A percentile compares a stretch with the other conserved stretches of the same genome.
phyloP scores from a whole-genome alignment of 2,329 filamentous ascomycete species.

The Thelonectria rubi region DNA sequence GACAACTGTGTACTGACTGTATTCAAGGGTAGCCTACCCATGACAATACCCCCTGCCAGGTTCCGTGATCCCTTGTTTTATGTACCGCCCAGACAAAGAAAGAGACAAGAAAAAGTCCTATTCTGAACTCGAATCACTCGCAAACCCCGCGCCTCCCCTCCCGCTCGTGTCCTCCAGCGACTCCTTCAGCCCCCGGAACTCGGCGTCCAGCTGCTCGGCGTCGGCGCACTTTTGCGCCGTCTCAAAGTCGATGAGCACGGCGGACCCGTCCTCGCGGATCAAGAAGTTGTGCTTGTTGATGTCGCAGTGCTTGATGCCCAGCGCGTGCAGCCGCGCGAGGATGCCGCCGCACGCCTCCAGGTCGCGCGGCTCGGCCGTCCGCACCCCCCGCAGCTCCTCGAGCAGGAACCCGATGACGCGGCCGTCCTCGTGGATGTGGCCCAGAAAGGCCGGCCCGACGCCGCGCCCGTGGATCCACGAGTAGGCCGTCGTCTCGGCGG shows the following conservation, averaged over 20 bases:
- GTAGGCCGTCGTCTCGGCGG: conserved; percentile 45
- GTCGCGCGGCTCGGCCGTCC: conserved; percentile 42
- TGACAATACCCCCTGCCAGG: not conserved
- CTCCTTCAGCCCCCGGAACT: conserved; percentile 36
- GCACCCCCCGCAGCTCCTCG: conserved; percentile 37
- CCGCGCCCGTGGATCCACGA: conserved; percentile 42
- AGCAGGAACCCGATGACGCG: conserved; percentile 44
- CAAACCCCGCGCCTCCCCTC: conserved; percentile 38
- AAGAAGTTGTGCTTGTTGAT: conserved; percentile 50
- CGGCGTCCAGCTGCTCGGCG: conserved; percentile 34
- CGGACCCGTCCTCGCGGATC: conserved; percentile 37
- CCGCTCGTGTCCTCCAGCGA: conserved; percentile 39
- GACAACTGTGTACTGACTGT: not conserved
- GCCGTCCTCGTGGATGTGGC: conserved; percentile 45
- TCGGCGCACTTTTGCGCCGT: conserved; percentile 41
- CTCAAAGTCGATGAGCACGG: conserved; percentile 47
- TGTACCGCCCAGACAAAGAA: not conserved
- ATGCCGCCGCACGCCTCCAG: conserved; percentile 42
- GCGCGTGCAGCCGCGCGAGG: conserved; percentile 40
- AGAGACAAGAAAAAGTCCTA: not conserved
- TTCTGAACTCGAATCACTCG: conserved; percentile 41
- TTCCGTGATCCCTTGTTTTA: conserved; percentile 18
- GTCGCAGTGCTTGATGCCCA: conserved; percentile 47
- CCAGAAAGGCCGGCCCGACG: conserved; percentile 44
- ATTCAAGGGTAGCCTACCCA: not conserved